These are phyloP conservation scores for Leccinum arenicola DNA, from an alignment of 768 basidiomycete genomes.

Conservation along the genomic window DNA sequence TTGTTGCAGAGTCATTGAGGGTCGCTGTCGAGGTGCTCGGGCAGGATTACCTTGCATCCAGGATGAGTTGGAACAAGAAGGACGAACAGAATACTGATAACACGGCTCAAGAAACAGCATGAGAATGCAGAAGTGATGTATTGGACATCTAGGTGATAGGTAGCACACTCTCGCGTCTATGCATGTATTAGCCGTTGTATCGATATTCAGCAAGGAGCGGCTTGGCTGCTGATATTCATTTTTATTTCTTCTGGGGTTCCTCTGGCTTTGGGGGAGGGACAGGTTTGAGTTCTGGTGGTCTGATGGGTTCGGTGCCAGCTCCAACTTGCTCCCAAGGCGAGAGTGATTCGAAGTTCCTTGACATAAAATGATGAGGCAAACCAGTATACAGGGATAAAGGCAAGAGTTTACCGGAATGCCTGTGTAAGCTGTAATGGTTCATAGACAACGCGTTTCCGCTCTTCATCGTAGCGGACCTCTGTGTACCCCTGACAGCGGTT, in stretches of 20 bases:
- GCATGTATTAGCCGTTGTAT: slow-evolving; percentile 14
- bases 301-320: slow-evolving; percentile 48
- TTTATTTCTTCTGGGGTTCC: slow-evolving; percentile 77
- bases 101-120: slow-evolving; percentile 8
- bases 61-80: slow-evolving; percentile 78
- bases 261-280: slow-evolving; percentile 73
- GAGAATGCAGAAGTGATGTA: background rate
- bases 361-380: background rate
- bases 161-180: slow-evolving; percentile 6
- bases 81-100: slow-evolving; percentile 9
- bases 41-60: slow-evolving; percentile 82
- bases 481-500: slow-evolving; percentile 78
- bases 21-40: slow-evolving; percentile 87
- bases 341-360: slow-evolving; percentile 88
- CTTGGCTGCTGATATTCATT: background rate
- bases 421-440: slow-evolving; percentile 97
- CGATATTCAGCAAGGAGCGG: slow-evolving; percentile 7
- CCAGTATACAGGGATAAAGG: background rate
- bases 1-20: slow-evolving; percentile 82
- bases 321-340: slow-evolving; percentile 98
- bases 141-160: slow-evolving; percentile 9
- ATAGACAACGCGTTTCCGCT: slow-evolving; percentile 94
- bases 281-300: slow-evolving; percentile 74
- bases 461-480: slow-evolving; percentile 96
- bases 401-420: slow-evolving; percentile 77